Evolutionary conservation across 1,139 yeast genomes (phyloP).

Genomic region (Sugiyamaella paludigena): DNA sequence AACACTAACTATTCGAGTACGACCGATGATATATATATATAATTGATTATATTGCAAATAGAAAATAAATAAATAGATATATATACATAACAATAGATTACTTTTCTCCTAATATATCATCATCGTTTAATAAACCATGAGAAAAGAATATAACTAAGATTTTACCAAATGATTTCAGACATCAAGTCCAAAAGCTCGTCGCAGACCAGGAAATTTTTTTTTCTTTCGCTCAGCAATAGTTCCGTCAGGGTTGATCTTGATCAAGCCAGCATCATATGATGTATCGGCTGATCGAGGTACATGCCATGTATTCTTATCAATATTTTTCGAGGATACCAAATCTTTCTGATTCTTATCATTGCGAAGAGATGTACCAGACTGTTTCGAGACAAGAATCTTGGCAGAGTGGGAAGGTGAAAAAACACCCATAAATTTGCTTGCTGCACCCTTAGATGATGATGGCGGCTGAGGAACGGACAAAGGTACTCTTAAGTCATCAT

Average conservation of each 20-base stretch:
- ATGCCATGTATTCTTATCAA: slow-evolving; percentile 4
- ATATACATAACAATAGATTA: too few relatives aligned
- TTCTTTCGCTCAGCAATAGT: slow-evolving; percentile 24
- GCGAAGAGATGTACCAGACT: slow-evolving; percentile 7
- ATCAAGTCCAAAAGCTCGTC: slow-evolving; percentile 31
- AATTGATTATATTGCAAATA: too few relatives aligned
- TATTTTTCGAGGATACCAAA: neutral
- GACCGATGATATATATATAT: neutral
- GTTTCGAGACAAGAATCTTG: slow-evolving; percentile 27
- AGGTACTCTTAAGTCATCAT: slow-evolving; percentile 25
- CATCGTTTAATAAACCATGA: neutral
- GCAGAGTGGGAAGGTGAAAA: slow-evolving; percentile 35
- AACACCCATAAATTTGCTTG: slow-evolving; percentile 25
- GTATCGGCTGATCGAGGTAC: neutral
- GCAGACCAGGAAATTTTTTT: slow-evolving; percentile 31
- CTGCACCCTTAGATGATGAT: neutral
- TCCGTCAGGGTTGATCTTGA: slow-evolving; percentile 16
- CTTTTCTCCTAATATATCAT: neutral
- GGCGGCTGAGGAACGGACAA: slow-evolving; percentile 1
- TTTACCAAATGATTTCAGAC: neutral
- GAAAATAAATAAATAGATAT: neutral
- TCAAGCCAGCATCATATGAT: slow-evolving; percentile 9
- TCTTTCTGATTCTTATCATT: neutral
- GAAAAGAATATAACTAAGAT: slow-evolving; percentile 9
- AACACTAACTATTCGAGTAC: too few relatives aligned